Percentiles rank a stretch among this genome's conserved stretches.
Evolutionary conservation across 2,329 filamentous ascomycete genomes (phyloP).

Genomic region (Cryphonectria radicalis): DNA sequence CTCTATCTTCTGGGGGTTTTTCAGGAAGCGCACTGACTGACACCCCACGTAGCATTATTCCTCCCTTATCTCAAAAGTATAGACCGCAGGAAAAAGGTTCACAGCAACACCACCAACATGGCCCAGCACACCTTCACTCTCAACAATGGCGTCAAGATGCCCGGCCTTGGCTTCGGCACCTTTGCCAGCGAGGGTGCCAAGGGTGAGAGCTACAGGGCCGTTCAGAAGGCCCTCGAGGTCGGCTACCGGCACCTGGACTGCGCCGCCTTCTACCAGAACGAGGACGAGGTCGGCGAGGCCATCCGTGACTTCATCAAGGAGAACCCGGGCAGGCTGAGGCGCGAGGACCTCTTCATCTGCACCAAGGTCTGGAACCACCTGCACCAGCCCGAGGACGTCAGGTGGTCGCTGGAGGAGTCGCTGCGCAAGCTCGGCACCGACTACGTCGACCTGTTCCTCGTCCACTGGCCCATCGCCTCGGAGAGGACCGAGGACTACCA

Average conservation of each 20-base stretch:
- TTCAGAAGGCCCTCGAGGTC: conserved; percentile 63
- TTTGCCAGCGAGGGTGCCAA: conserved; percentile 67
- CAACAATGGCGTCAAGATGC: conserved; percentile 61
- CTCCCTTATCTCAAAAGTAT: no score
- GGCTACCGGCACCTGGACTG: conserved; percentile 72
- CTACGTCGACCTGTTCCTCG: conserved; percentile 63
- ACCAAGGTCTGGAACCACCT: conserved; percentile 74
- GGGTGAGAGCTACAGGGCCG: conserved; percentile 65
- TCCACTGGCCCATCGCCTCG: conserved; percentile 55
- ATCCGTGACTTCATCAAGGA: conserved; percentile 51
- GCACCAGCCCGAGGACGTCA: conserved; percentile 63
- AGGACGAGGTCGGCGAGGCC: conserved; percentile 61
- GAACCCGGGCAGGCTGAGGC: conserved; percentile 49
- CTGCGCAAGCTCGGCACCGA: conserved; percentile 55
- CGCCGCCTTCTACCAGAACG: conserved; percentile 73
- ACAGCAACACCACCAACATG: conserved; percentile 32
- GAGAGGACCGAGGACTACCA: conserved; percentile 48
- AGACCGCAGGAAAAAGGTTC: conserved; percentile 1
- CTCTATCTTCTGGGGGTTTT: no score
- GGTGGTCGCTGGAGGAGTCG: conserved; percentile 54
- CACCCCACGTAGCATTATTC: neutral
- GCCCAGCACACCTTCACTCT: conserved; percentile 45
- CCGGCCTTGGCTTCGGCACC: conserved; percentile 67
- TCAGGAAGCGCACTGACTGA: neutral
- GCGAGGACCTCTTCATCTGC: conserved; percentile 63